These are phyloP conservation scores for Nadsonia starkeyi-henricii DNA, from an alignment of 1,139 yeast genomes.

Conservation along the genomic window DNA sequence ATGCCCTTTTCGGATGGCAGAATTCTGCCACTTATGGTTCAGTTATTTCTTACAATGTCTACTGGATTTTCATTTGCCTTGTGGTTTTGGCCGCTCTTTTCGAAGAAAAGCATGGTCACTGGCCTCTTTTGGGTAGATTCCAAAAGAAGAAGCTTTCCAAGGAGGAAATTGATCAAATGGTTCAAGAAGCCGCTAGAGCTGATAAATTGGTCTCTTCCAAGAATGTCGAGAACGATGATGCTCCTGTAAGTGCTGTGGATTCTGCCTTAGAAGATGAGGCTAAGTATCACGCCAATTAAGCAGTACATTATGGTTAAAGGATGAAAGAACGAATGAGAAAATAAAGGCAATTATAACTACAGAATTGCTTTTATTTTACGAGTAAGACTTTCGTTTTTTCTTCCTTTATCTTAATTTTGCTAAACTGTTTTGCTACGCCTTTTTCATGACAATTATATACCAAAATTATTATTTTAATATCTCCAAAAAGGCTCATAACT, in stretches of 20 bases:
- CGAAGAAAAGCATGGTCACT: slow-evolving; percentile 39
- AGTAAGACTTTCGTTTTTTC: no score
- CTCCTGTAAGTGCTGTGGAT: background rate
- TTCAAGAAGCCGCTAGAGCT: slow-evolving; percentile 15
- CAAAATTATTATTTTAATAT: no score
- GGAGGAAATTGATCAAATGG: slow-evolving; percentile 19
- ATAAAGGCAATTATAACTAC: no score
- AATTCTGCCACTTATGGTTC: slow-evolving; percentile 92
- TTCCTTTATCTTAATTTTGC: no score
- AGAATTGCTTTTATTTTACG: no score
- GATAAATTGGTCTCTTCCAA: slow-evolving; percentile 15
- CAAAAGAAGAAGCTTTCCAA: slow-evolving; percentile 15
- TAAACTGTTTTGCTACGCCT: no score
- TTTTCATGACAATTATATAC: no score
- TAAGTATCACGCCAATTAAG: no score
- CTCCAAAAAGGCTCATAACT: no score
- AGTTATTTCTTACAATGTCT: slow-evolving; percentile 57
- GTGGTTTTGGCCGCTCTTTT: slow-evolving; percentile 37
- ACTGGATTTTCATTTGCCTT: slow-evolving; percentile 56
- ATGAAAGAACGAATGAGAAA: no score
- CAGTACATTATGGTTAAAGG: no score
- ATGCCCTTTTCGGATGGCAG: slow-evolving; percentile 91
- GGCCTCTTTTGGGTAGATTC: slow-evolving; percentile 16
- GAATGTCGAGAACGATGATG: slow-evolving; percentile 7
- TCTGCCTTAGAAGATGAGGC: no score